Evolutionary conservation across 169 alveolate genomes (phyloP).

Genomic region (Babesia divergens): DNA sequence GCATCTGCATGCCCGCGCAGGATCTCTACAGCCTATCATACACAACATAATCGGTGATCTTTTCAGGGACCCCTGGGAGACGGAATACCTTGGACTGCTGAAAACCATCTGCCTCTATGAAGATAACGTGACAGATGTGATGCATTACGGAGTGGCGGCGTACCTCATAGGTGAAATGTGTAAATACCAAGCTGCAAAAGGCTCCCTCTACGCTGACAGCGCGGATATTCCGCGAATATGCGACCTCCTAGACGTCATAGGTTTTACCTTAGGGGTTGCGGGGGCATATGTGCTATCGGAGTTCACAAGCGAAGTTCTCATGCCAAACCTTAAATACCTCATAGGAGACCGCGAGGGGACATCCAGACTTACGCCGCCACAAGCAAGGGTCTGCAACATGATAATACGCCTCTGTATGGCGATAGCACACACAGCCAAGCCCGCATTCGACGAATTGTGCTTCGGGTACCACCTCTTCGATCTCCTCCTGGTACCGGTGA

Average conservation of each 20-base stretch:
- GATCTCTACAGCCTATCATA: conserved; percentile 46
- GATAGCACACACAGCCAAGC: neutral
- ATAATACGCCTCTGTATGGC: conserved; percentile 4
- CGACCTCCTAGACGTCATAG: conserved; percentile 17
- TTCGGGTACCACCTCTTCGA: conserved; percentile 55
- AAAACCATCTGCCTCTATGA: conserved; percentile 37
- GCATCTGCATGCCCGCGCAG: neutral
- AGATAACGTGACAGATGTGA: conserved; percentile 35
- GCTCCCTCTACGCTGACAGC: conserved; percentile 1
- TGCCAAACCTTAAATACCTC: conserved; percentile 42
- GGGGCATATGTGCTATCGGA: conserved; percentile 6
- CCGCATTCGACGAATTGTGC: conserved; percentile 49
- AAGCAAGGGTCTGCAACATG: conserved; percentile 17
- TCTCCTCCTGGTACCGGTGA: conserved; percentile 46
- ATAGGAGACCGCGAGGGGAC: conserved; percentile 58
- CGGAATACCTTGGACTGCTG: conserved; percentile 35
- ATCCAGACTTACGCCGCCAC: conserved; percentile 11
- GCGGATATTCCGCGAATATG: conserved; percentile 1
- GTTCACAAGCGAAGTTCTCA: conserved; percentile 12
- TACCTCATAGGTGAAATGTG: conserved; percentile 15
- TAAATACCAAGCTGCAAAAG: conserved; percentile 9
- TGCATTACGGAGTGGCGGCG: conserved; percentile 40
- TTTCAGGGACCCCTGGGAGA: conserved; percentile 46
- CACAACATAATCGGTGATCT: conserved; percentile 39
- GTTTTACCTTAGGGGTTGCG: conserved; percentile 12